A percentile compares a stretch with the other conserved stretches of the same genome.
These are phyloP conservation scores for Xylaria arbuscula DNA, from an alignment of 2,329 filamentous ascomycete species.

Conservation along the genomic window DNA sequence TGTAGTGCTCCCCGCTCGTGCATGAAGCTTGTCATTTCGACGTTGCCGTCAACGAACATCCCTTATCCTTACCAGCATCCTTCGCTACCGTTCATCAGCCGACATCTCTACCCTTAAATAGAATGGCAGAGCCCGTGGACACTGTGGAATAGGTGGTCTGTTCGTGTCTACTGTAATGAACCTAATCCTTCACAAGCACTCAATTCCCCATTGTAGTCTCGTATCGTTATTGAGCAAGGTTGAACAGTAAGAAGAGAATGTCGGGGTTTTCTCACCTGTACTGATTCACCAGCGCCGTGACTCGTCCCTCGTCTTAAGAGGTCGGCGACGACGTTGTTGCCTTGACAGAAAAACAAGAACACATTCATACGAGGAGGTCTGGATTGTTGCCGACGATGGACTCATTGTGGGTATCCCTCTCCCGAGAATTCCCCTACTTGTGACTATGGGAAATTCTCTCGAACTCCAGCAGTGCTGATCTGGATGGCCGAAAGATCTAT, in stretches of 20 bases:
- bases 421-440: conserved; percentile 31
- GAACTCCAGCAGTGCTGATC: conserved; percentile 44
- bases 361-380: conserved; percentile 26
- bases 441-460: conserved; percentile 36
- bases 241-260: conserved; percentile 19
- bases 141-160: not conserved
- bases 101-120: conserved; percentile 17
- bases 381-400: conserved; percentile 42
- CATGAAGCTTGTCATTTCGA: conserved; percentile 17
- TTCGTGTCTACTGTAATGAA: conserved; percentile 5
- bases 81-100: conserved; percentile 1
- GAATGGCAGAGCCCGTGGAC: conserved; percentile 11
- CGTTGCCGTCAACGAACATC: not conserved
- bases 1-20: conserved; percentile 19
- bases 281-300: conserved; percentile 15
- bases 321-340: not conserved
- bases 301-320: conserved; percentile 8
- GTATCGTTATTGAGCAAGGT: conserved; percentile 5
- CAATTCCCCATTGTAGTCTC: not conserved
- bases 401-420: conserved; percentile 42
- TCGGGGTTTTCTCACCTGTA: conserved; percentile 3
- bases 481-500: conserved; percentile 51
- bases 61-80: conserved; percentile 9
- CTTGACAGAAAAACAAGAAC: not conserved
- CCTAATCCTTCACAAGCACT: conserved; percentile 13